Conservation (phyloP, 352 stramenopile genomes). For the Phytophthora agathidicida region DNA sequence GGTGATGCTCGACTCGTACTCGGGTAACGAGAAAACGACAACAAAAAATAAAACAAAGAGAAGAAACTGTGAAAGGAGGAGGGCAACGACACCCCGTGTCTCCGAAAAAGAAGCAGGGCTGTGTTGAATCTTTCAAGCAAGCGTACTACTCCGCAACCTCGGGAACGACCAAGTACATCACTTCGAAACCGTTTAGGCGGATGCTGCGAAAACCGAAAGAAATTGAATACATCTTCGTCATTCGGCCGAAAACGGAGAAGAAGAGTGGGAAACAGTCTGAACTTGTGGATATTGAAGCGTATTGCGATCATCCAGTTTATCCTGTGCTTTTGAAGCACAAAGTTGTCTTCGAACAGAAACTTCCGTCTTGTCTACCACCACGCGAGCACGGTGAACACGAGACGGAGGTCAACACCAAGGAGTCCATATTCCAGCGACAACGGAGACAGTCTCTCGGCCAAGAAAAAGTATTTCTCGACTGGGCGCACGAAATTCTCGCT, state of each 20-base stretch:
- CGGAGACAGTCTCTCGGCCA: conserved; percentile 11
- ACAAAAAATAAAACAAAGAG: too few relatives aligned
- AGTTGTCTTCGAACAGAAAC: conserved; percentile 8
- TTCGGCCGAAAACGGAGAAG: conserved; percentile 11
- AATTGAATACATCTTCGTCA: conserved; percentile 9
- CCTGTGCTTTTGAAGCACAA: background rate
- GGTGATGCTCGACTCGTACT: background rate
- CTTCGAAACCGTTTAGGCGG: conserved; percentile 6
- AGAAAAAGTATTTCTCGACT: conserved; percentile 22
- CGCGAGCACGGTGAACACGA: background rate
- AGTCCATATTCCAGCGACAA: conserved; percentile 2
- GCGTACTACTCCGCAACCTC: background rate
- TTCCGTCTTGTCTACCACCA: background rate
- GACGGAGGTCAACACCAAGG: conserved; percentile 9
- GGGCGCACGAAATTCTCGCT: background rate
- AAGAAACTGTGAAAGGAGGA: too few relatives aligned
- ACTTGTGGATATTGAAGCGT: conserved; percentile 1
- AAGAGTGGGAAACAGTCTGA: background rate
- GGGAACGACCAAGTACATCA: conserved; percentile 15
- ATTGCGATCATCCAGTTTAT: background rate
- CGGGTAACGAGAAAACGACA: background rate
- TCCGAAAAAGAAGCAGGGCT: too few relatives aligned
- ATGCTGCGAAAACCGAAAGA: conserved; percentile 3
- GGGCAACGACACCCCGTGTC: too few relatives aligned
- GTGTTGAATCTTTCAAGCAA: background rate